These are phyloP conservation scores for Diaporthe velutina DNA, from an alignment of 2,329 filamentous ascomycete genomes.

Conservation along the genomic window DNA sequence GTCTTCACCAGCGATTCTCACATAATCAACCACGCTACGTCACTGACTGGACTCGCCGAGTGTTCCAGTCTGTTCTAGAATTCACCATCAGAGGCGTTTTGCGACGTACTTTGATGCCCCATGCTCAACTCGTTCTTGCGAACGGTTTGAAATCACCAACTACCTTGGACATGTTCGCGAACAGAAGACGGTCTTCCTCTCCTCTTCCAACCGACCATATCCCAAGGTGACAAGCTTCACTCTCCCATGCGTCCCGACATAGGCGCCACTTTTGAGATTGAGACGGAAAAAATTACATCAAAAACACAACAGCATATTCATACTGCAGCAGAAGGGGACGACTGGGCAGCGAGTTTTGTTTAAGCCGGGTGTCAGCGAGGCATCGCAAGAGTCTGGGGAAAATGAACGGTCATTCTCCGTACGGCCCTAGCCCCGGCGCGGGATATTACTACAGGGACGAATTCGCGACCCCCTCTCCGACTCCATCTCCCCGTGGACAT, in stretches of 20 bases:
- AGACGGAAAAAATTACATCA: slow-evolving; percentile 38
- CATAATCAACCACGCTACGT: slow-evolving; percentile 36
- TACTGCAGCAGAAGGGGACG: slow-evolving; percentile 10
- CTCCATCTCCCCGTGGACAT: slow-evolving; percentile 67
- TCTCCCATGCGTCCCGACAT: slow-evolving; percentile 61
- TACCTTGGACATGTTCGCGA: slow-evolving; percentile 68
- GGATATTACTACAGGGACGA: slow-evolving; percentile 64
- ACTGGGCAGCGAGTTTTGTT: slow-evolving; percentile 40
- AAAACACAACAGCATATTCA: slow-evolving; percentile 38
- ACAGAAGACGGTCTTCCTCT: slow-evolving; percentile 66
- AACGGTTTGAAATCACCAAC: slow-evolving; percentile 46
- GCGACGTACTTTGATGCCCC: slow-evolving; percentile 52
- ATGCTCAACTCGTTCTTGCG: slow-evolving; percentile 31
- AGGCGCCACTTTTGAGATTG: slow-evolving; percentile 53
- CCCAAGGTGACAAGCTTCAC: slow-evolving; percentile 70
- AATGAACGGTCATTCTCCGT: slow-evolving; percentile 58
- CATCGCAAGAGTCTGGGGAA: slow-evolving; percentile 52
- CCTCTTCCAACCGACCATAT: slow-evolving; percentile 71
- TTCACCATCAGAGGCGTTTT: slow-evolving; percentile 50
- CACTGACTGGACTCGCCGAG: slow-evolving; percentile 51
- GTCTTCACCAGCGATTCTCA: slow-evolving; percentile 35
- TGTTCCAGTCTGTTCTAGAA: slow-evolving; percentile 55
- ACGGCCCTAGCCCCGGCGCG: slow-evolving; percentile 62
- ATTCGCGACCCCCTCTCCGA: slow-evolving; percentile 67
- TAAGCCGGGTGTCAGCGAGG: slow-evolving; percentile 47